Conservation (phyloP, 179 eudicot species). For the Sideroxylon spinosum region DNA sequence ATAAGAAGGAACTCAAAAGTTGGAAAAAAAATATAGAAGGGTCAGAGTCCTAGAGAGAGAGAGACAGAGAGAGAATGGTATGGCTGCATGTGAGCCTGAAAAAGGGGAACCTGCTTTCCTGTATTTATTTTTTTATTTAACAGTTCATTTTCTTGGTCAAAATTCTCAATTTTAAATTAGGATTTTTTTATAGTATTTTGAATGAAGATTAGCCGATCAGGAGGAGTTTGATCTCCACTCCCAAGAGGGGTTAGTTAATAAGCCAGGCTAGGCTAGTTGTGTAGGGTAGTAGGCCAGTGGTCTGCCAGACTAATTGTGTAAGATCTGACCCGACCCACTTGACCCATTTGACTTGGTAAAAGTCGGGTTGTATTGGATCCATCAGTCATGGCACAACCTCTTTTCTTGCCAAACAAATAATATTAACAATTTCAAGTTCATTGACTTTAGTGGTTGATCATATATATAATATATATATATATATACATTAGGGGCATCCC, state of each 20-base stretch:
- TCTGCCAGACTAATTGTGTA: neutral
- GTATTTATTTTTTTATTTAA: neutral
- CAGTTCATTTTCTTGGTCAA: conserved; percentile 14
- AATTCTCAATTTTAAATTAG: neutral
- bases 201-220: neutral
- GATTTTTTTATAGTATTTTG: neutral
- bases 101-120: conserved; percentile 20
- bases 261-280: conserved; percentile 6
- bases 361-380: neutral
- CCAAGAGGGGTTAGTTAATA: neutral
- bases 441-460: too few species aligned
- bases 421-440: too few species aligned
- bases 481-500: too few species aligned
- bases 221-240: neutral
- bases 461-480: too few species aligned
- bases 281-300: neutral
- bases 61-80: conserved; percentile 9
- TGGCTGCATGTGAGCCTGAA: conserved; percentile 20
- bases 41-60: neutral
- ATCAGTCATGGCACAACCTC: neutral
- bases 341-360: neutral
- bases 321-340: neutral
- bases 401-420: too few species aligned
- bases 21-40: neutral
- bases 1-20: neutral